phyloP scores from a whole-genome alignment of 2,329 filamentous ascomycete species.

The Domatiomyces catenatus region DNA sequence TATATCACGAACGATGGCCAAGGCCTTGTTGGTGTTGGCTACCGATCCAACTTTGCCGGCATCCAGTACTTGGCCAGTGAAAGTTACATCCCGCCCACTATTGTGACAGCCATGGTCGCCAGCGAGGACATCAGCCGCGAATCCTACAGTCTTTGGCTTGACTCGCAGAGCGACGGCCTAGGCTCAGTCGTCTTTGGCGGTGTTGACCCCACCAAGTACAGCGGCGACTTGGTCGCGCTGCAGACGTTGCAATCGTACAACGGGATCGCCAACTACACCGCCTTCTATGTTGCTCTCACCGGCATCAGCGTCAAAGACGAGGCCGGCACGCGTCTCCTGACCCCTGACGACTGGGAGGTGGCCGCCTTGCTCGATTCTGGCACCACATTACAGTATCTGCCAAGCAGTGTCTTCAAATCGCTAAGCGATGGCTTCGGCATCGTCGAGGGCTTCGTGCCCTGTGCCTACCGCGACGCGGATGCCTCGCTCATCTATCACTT shows the following conservation, averaged over 20 bases:
- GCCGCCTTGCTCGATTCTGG: conserved; percentile 58
- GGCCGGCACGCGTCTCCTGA: conserved; percentile 21
- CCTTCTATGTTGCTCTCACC: conserved; percentile 41
- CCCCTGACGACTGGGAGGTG: conserved; percentile 31
- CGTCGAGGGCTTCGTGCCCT: conserved; percentile 26
- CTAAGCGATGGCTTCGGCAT: conserved; percentile 42
- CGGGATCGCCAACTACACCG: conserved; percentile 21
- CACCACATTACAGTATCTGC: conserved; percentile 54
- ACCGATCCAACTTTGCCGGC: conserved; percentile 22
- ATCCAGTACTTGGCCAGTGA: conserved; percentile 20
- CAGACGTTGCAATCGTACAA: conserved; percentile 33
- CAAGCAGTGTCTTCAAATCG: conserved; percentile 39
- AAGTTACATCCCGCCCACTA: conserved; percentile 36
- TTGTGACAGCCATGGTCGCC: conserved; percentile 20
- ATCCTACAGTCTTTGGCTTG: conserved; percentile 9
- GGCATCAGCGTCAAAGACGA: conserved; percentile 29
- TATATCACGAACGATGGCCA: conserved; percentile 42
- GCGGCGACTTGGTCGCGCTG: conserved; percentile 47
- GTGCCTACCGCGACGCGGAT: conserved; percentile 26
- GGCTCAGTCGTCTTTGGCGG: conserved; percentile 56
- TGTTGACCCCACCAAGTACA: conserved; percentile 50
- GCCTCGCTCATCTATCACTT: conserved; percentile 35
- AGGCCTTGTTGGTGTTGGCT: conserved; percentile 41
- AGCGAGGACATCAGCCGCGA: conserved; percentile 5
- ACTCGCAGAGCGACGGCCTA: conserved; percentile 3